Conservation (phyloP, 768 basidiomycete species). For the Mycena vitilis region DNA sequence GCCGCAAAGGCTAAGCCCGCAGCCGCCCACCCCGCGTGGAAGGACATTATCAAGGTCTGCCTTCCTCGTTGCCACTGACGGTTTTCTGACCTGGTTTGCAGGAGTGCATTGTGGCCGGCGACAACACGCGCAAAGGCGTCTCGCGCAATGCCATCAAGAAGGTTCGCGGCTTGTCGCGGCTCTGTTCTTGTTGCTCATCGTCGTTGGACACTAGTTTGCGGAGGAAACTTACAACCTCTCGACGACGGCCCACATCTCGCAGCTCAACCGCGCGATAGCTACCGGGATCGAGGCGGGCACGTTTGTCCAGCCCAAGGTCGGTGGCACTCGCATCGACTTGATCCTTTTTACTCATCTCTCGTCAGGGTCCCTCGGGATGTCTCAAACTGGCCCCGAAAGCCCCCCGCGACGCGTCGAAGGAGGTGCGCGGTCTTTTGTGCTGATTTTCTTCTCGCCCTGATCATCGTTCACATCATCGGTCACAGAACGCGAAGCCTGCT, state of each 20-base stretch:
- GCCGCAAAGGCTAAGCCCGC: constrained; percentile 32
- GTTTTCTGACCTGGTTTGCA: constrained; percentile 41
- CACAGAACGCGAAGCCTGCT: constrained; percentile 25
- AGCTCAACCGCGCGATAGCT: constrained; percentile 80
- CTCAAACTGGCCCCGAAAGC: constrained; percentile 72
- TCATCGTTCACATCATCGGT: background rate
- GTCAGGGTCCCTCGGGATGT: constrained; percentile 63
- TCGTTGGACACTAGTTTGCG: constrained; percentile 66
- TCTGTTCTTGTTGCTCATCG: constrained; percentile 32
- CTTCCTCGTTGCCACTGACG: background rate
- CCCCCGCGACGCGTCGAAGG: constrained; percentile 13
- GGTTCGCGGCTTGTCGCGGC: constrained; percentile 52
- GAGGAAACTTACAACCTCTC: constrained; percentile 85
- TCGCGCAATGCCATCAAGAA: constrained; percentile 87
- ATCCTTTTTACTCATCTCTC: background rate
- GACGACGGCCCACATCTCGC: constrained; percentile 71
- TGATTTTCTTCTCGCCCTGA: background rate
- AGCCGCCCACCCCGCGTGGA: constrained; percentile 62
- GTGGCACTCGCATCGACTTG: background rate
- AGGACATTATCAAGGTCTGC: constrained; percentile 63
- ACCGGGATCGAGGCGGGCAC: constrained; percentile 67
- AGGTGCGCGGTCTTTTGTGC: constrained; percentile 8
- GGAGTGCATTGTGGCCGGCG: constrained; percentile 79
- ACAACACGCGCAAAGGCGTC: constrained; percentile 63
- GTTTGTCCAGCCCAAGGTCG: constrained; percentile 50